Base-by-base conservation (phyloP, 352 stramenopile species). In the Phytopythium delawarense region DNA sequence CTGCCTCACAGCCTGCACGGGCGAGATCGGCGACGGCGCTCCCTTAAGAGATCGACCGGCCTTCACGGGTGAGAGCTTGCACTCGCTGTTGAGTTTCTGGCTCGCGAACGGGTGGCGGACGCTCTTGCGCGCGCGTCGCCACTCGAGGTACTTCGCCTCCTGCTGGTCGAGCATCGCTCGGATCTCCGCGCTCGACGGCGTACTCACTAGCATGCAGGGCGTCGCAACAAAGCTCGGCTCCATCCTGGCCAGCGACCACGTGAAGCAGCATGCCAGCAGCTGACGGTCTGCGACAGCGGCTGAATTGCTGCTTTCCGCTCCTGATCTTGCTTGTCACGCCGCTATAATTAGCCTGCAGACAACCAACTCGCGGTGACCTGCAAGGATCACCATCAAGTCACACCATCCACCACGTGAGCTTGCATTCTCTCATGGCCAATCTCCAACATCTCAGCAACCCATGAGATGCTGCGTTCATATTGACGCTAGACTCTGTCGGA, bases 161-260 rank as follows among this genome's bases (percentile, higher is more conserved):
- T 85, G 64, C 20, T 69, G 57, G 52, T 89, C 79, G 25, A 91
- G 66, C 58, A 88, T 69, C 25, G 73, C 67, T 9, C 78, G 78
- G 56, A 91, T 87, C 35, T 66, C 60, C 12, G 30, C 50, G 39
- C 76, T 91, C 16, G 68, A 63, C 5, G 70, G 67, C 1, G 77
- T 67, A 1, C 49, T 64, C 12, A 69, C 62, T 48, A 74, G 70
- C 25, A 81, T 65, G 52, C 86, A 89, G 13, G 82, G 79, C 42
- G 74, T 87, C 30, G 64, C 64, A 13, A 87, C 54, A 42, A 89
- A 83, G n/a, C 72, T 74, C 25, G 75, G 70, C 53, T 88, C 76
- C 80, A 89, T 88, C 16, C 28, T 46, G 40, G 7, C 32, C 11
- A n/a, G 48, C 25, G 28, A 18, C 23, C 16, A 37, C 48, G 23